Conservation (phyloP, 1,284 basidiomycete species). For the Sporisorium iseilematis-ciliati region DNA sequence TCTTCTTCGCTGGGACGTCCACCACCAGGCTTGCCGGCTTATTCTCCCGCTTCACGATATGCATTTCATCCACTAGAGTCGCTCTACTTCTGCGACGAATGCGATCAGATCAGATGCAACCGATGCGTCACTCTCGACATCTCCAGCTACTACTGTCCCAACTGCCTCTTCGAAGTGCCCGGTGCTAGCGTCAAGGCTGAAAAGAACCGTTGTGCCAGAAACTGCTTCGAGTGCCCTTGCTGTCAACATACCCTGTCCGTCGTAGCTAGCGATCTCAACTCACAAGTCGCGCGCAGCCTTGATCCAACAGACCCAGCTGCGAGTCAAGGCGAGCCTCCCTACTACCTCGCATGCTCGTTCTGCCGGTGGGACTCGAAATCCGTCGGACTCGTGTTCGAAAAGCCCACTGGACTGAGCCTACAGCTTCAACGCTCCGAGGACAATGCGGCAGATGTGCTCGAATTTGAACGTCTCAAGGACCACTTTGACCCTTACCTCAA, state of each 20-base stretch:
- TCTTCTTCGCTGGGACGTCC: conserved; percentile 15
- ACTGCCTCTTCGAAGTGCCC: conserved; percentile 98
- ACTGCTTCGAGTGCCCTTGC: conserved; percentile 95
- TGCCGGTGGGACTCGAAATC: conserved; percentile 95
- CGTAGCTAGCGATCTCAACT: conserved; percentile 83
- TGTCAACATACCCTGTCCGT: conserved; percentile 89
- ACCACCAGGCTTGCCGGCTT: conserved; percentile 39
- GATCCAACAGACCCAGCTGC: conserved; percentile 63
- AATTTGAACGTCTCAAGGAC: conserved; percentile 54
- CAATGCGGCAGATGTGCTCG: conserved; percentile 44
- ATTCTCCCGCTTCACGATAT: conserved; percentile 46
- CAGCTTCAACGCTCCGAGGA: conserved; percentile 52
- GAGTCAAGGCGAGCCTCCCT: conserved; percentile 82
- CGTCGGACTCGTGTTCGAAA: conserved; percentile 91
- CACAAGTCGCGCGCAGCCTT: conserved; percentile 9
- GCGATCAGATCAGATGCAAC: conserved; percentile 92
- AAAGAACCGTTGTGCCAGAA: conserved; percentile 96
- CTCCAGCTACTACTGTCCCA: conserved; percentile 96
- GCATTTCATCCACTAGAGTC: conserved; percentile 78
- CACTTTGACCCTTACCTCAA: conserved; percentile 58
- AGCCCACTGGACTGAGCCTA: conserved; percentile 85
- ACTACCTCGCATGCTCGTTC: conserved; percentile 88
- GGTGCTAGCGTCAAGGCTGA: conserved; percentile 94
- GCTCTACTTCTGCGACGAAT: conserved; percentile 98
- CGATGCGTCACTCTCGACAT: conserved; percentile 91